A percentile compares a stretch with the other conserved stretches of the same genome.
Evolutionary conservation across 1,284 basidiomycete genomes (phyloP).

Genomic region (Blastosporella zonata): DNA sequence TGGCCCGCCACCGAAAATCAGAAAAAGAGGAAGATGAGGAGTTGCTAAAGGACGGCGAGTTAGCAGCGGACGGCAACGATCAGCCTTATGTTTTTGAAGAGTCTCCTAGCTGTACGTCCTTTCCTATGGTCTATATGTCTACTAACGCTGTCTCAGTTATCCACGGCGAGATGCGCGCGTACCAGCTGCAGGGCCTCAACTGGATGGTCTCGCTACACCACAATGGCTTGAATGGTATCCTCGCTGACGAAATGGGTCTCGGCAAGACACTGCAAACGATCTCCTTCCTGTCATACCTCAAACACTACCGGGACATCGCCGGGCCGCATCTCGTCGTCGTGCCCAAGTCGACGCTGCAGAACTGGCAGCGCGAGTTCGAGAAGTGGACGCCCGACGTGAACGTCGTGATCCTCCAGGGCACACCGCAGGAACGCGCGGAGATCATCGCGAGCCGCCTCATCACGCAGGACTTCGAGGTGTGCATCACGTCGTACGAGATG

Average conservation of each 20-base stretch:
- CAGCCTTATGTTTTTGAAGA: slow-evolving; percentile 91
- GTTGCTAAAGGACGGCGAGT: slow-evolving; percentile 81
- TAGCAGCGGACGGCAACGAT: too few species aligned
- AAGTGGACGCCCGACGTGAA: slow-evolving; percentile 57
- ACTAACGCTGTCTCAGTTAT: slow-evolving; percentile 56
- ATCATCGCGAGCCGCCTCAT: slow-evolving; percentile 81
- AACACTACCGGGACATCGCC: not conserved
- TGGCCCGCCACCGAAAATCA: slow-evolving; percentile 86
- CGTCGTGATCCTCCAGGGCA: slow-evolving; percentile 73
- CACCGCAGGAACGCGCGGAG: slow-evolving; percentile 86
- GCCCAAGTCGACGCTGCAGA: slow-evolving; percentile 96
- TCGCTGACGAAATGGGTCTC: slow-evolving; percentile 96
- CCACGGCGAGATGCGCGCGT: slow-evolving; percentile 87
- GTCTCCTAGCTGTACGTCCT: slow-evolving; percentile 77
- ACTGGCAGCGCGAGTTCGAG: slow-evolving; percentile 48
- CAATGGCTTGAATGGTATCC: slow-evolving; percentile 90
- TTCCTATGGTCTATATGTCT: slow-evolving; percentile 5
- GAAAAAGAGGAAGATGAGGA: slow-evolving; percentile 98
- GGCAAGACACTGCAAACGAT: slow-evolving; percentile 99
- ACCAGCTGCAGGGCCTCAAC: slow-evolving; percentile 95
- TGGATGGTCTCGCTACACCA: slow-evolving; percentile 96
- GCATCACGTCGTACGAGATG: slow-evolving; percentile 97
- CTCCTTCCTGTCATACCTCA: slow-evolving; percentile 88
- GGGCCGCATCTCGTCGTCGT: slow-evolving; percentile 72
- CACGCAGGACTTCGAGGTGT: slow-evolving; percentile 89